Conservation (phyloP, 345 rosid genomes). For the Rhizophora apiculata region DNA sequence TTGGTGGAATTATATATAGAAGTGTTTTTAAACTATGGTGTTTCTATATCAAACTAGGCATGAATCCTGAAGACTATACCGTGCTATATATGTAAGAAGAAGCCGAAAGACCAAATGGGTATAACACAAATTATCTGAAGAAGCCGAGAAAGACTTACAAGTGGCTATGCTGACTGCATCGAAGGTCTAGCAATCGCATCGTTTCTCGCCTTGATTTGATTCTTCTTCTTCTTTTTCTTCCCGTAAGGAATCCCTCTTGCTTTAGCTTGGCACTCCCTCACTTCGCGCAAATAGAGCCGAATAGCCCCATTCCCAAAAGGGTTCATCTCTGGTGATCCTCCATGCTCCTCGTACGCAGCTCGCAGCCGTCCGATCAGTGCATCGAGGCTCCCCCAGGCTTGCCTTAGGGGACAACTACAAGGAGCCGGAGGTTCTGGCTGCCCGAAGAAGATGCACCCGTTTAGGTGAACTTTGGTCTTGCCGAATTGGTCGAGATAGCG, state of each 20-base stretch:
- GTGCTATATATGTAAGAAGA: too few relatives aligned
- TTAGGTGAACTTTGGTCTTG: slow-evolving; percentile 74
- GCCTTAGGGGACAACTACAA: slow-evolving; percentile 71
- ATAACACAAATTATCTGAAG: slow-evolving; percentile 21
- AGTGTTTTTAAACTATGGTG: neutral
- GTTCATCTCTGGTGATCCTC: slow-evolving; percentile 61
- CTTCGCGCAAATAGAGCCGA: slow-evolving; percentile 67
- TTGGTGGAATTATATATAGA: neutral
- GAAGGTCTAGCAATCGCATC: slow-evolving; percentile 31
- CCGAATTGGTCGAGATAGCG: slow-evolving; percentile 81
- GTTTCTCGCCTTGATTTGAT: slow-evolving; percentile 33
- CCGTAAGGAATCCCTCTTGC: slow-evolving; percentile 78
- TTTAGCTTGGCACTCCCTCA: slow-evolving; percentile 75
- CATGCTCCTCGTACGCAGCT: slow-evolving; percentile 83
- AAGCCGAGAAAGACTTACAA: slow-evolving; percentile 12
- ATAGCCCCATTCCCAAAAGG: slow-evolving; percentile 80
- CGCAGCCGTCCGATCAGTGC: slow-evolving; percentile 80
- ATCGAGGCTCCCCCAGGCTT: slow-evolving; percentile 93
- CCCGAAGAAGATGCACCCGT: slow-evolving; percentile 72
- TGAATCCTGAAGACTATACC: too few relatives aligned
- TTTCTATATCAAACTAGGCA: neutral
- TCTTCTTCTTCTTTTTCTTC: slow-evolving; percentile 78
- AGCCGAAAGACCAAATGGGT: neutral
- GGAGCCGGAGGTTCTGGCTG: slow-evolving; percentile 86
- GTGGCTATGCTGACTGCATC: slow-evolving; percentile 22